Base-by-base conservation (phyloP, 225 moss, liverwort and hornwort species). In the Anthoceros angustus region DNA sequence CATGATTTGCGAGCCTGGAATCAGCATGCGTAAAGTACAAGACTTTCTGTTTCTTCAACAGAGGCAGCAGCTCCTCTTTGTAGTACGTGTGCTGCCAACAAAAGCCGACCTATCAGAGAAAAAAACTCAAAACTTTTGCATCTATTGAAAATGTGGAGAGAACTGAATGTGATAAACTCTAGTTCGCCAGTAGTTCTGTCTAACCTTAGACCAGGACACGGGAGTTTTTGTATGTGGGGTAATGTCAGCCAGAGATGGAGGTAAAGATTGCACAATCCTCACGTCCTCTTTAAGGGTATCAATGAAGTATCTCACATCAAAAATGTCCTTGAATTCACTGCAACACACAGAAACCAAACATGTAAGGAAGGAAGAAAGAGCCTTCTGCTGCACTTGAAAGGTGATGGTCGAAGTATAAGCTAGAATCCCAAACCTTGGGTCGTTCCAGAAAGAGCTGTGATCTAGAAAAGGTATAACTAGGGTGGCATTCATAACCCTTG, bases 371-470 rank as follows among this genome's bases (percentile, higher is more conserved):
- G 63, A 16, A 5, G 38, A 63, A 12, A 12, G 24, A 2, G 24
- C 15, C 5, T 12, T 63, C 6, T 26, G 38, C 18, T 55, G 3
- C 21, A 16, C 50, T 15, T 15, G 21, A 21, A 15, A 16, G 21
- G 16, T 43, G 38, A 12, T 63, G 43, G 62, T 66, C 42, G 12
- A 25, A 14, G 25, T 9, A 66, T 66, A 66, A 25, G 16, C 24
- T 6, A 43, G 40, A 43, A 25, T 16, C 12, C 10, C 32, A 42
- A 12, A 93, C 93, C 93, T 93, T 15, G 89, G 87, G 72, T 93
- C 93, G 61, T 82, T 86, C 93, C 93, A 93, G 62, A 93, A 93
- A 39, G 93, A 93, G 72, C 87, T 93, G 26, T 87, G 93, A 66
- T 93, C 93, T 2, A 93, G 87, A 41, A 79, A 70, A 25, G 93